A percentile compares a stretch with the other conserved stretches of the same genome.
Evolutionary conservation across 2,329 filamentous ascomycete species (phyloP).

Genomic region (Phialocephala subalpina): DNA sequence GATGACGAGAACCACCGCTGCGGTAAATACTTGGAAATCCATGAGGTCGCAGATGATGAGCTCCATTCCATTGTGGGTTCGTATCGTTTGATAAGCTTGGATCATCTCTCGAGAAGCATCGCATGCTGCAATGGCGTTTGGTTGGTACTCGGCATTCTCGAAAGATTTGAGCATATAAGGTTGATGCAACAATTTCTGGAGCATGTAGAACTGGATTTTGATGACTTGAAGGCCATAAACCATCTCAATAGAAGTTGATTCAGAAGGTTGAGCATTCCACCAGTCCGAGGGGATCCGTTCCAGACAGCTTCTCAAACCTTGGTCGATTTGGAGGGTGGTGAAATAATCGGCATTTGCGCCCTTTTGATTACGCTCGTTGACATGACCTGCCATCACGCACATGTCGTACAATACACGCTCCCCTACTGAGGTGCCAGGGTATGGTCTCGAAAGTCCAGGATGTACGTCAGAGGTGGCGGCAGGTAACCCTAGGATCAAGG

Average conservation of each 20-base stretch:
- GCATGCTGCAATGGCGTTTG: constrained; percentile 48
- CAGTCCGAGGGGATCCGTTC: constrained; percentile 43
- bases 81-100: constrained; percentile 42
- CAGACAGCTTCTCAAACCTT: constrained; percentile 47
- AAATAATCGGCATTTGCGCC: constrained; percentile 45
- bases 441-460: constrained; percentile 17
- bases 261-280: constrained; percentile 39
- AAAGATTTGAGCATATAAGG: constrained; percentile 54
- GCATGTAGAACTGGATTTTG: constrained; percentile 50
- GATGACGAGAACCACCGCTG: constrained; percentile 52
- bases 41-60: constrained; percentile 53
- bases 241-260: not conserved
- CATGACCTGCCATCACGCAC: constrained; percentile 46
- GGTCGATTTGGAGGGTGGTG: constrained; percentile 50
- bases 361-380: constrained; percentile 52
- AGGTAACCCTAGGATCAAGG: constrained; percentile 62
- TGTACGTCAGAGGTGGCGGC: constrained; percentile 46
- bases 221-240: constrained; percentile 40
- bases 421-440: not conserved
- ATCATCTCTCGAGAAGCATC: constrained; percentile 52
- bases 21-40: constrained; percentile 57
- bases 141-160: constrained; percentile 44
- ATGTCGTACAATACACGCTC: constrained; percentile 35
- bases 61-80: constrained; percentile 41
- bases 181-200: constrained; percentile 52